Percentiles rank a stretch among this genome's conserved stretches.
phyloP scores from a whole-genome alignment of 495 filamentous ascomycete genomes.

The Aspergillus nanangensis region DNA sequence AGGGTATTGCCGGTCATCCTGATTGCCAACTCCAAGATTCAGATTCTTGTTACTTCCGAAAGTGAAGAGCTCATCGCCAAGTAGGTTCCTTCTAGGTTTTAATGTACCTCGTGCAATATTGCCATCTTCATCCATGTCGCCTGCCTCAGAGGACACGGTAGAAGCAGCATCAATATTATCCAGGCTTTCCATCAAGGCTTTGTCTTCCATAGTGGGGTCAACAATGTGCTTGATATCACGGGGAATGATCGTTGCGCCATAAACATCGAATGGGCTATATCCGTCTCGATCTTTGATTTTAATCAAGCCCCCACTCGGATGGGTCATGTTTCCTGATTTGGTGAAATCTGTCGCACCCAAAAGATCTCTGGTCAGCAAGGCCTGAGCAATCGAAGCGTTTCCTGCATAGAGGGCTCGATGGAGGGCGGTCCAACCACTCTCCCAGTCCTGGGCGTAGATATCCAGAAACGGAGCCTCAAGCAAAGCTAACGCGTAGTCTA shows the following conservation, averaged over 20 bases:
- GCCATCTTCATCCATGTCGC: constrained; percentile 30
- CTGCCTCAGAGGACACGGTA: constrained; percentile 32
- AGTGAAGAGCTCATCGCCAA: constrained; percentile 82
- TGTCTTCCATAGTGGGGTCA: constrained; percentile 18
- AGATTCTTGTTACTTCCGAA: constrained; percentile 96
- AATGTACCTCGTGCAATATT: constrained; percentile 15
- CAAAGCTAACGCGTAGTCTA: constrained; percentile 70
- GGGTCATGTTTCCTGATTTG: constrained; percentile 39
- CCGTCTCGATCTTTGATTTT: constrained; percentile 96
- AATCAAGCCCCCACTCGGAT: constrained; percentile 61
- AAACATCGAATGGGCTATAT: constrained; percentile 90
- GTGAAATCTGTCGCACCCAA: constrained; percentile 55
- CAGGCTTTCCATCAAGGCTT: constrained; percentile 8
- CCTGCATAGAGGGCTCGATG: constrained; percentile 92
- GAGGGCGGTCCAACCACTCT: constrained; percentile 94
- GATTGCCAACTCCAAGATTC: constrained; percentile 84
- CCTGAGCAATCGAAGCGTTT: constrained; percentile 79
- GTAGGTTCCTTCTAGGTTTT: constrained; percentile 33
- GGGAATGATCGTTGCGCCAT: constrained; percentile 73
- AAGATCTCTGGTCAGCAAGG: constrained; percentile 71
- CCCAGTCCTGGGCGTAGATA: constrained; percentile 77
- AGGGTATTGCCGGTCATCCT: constrained; percentile 89
- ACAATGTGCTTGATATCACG: constrained; percentile 36
- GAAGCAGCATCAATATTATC: constrained; percentile 33
- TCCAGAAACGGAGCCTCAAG: constrained; percentile 80